Conservation (phyloP, 257 asterid genomes). For the Haberlea rhodopensis region DNA sequence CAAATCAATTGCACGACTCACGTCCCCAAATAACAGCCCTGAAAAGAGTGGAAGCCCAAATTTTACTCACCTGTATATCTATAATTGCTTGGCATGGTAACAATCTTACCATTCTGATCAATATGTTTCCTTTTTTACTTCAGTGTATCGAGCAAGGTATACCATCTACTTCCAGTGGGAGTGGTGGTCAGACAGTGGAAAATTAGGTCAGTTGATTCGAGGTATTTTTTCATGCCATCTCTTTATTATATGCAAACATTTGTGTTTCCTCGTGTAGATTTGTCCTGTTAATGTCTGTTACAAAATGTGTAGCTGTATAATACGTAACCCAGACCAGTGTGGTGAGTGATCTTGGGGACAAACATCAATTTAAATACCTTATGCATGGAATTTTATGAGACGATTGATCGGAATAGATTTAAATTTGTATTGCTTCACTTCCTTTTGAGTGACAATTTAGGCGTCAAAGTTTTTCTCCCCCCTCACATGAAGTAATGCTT, state of each 20-base stretch:
- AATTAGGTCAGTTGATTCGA: constrained; percentile 28
- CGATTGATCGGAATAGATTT: constrained; percentile 1
- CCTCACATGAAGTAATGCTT: background rate
- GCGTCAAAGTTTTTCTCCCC: background rate
- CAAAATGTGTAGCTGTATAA: background rate
- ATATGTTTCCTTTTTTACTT: constrained; percentile 14
- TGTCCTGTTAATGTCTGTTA: background rate
- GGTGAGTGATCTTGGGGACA: background rate
- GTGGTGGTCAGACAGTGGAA: constrained; percentile 29
- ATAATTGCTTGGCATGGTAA: background rate
- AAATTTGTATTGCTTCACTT: background rate
- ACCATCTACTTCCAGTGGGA: constrained; percentile 38
- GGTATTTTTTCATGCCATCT: constrained; percentile 21
- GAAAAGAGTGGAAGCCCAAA: background rate
- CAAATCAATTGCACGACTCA: background rate
- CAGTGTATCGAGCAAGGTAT: constrained; percentile 85
- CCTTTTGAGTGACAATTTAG: background rate
- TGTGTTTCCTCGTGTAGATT: constrained; percentile 10
- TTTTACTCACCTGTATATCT: background rate
- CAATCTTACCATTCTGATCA: constrained; percentile 18
- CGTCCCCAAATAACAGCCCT: background rate
- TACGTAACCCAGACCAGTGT: background rate
- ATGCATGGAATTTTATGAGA: background rate
- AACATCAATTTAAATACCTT: background rate
- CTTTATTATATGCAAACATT: background rate